Percentiles rank a stretch among this genome's conserved stretches.
Evolutionary conservation across 331 rosid genomes (phyloP).

Genomic region (Arachis monticola): DNA sequence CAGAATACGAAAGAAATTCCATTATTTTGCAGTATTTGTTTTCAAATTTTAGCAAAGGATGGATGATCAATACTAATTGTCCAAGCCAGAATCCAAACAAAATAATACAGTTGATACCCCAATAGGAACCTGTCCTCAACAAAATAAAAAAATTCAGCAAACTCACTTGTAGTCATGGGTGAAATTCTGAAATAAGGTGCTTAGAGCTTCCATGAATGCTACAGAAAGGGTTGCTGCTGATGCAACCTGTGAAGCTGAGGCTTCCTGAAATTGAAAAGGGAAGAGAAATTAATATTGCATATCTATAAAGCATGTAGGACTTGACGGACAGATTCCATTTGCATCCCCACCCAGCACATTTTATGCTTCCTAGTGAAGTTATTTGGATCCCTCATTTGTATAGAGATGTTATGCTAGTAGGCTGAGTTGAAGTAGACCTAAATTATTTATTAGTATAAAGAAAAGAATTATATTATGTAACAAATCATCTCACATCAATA

Average conservation of each 20-base stretch:
- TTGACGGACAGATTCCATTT: neutral
- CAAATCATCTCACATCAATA: neutral
- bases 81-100: conserved; percentile 12
- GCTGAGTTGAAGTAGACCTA: conserved; percentile 6
- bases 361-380: neutral
- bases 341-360: neutral
- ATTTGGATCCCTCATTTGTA: too few species aligned
- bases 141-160: conserved; percentile 13
- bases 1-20: conserved; percentile 8
- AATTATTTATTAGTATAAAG: conserved; percentile 7
- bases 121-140: conserved; percentile 12
- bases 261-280: conserved; percentile 66
- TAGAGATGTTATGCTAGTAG: neutral
- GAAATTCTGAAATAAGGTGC: conserved; percentile 86
- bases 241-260: conserved; percentile 94
- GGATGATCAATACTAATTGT: neutral
- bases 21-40: neutral
- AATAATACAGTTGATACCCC: conserved; percentile 10
- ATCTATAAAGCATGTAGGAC: conserved; percentile 16
- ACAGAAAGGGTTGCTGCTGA: conserved; percentile 94
- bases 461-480: neutral
- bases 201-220: conserved; percentile 98
- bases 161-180: conserved; percentile 90
- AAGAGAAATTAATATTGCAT: conserved; percentile 26
- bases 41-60: conserved; percentile 19